Base-by-base conservation (phyloP, 1,139 yeast species). In the Scheffersomyces stambukii region DNA sequence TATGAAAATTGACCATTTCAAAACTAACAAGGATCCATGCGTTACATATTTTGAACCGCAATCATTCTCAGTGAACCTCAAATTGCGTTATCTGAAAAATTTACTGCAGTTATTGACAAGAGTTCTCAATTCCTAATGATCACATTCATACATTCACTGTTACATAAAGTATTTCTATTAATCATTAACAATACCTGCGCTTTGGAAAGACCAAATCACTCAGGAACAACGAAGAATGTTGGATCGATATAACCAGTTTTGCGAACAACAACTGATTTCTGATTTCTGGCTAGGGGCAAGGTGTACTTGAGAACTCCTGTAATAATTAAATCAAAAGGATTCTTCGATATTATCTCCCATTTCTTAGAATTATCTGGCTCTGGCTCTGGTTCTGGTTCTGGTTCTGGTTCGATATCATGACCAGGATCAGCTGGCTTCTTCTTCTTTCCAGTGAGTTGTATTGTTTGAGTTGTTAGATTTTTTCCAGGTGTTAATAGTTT, bases 251-350 rank as follows among this genome's bases (percentile, higher is more conserved):
- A 59, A 18, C 75, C 70, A 12, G 77, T 64, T 44, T 76, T 77
- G 36, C 79, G 77, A 13, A 83, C 78, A 4, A 79, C 76, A 5
- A 80, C 72, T 0, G 83, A 70, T 44, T 74, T 70, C 24, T 63
- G 61, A 11, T 65, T 65, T 30, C 64, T 64, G 25, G 76, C 68
- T 41, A 89, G 65, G 1, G 94, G 91, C 28, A 89, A 62, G 32
- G 72, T 75, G 54, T 91, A 89, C 51, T 75, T 77, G 52, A 89
- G 67, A 13, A 80, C 78, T 1, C 98, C 98, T 25, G 95, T 67
- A 2, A 89, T 67, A 16, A 88, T 82, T 44, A 89, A 62, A 38
- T 88, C 96, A 54, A 89, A 89, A 8, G 96, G 95, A 47, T 85
- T 77, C 40, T 77, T 75, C 14, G 83, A 77, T 12, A 91, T 76